A percentile compares a stretch with the other conserved stretches of the same genome.
phyloP scores from a whole-genome alignment of 2,329 filamentous ascomycete genomes.

The Dothideomycetes sp. region DNA sequence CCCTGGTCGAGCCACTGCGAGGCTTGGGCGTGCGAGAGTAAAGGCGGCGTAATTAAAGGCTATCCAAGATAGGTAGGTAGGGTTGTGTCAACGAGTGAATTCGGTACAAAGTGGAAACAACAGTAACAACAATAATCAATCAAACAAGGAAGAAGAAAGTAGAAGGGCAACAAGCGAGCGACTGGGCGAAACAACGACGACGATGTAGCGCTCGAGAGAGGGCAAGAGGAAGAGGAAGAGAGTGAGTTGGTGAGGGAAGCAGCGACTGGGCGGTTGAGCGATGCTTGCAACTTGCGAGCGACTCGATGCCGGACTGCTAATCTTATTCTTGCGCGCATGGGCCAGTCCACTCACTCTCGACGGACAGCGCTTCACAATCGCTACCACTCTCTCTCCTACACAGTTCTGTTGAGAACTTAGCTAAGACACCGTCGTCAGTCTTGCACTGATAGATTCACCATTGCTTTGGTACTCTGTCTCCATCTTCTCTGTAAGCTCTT shows the following conservation, averaged over 20 bases:
- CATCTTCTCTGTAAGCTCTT: too few species aligned
- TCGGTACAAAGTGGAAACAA: too few species aligned
- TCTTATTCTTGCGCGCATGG: slow-evolving; percentile 3
- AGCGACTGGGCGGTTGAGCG: slow-evolving; percentile 9
- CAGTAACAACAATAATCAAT: too few species aligned
- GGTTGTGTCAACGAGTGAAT: slow-evolving; percentile 5
- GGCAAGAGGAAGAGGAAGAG: slow-evolving; percentile 7
- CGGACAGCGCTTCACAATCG: slow-evolving; percentile 6
- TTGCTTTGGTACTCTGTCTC: too few species aligned
- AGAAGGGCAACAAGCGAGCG: slow-evolving; percentile 10
- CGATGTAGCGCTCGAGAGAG: slow-evolving; percentile 7
- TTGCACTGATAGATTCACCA: too few species aligned
- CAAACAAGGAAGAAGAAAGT: slow-evolving; percentile 8
- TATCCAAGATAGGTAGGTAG: too few species aligned
- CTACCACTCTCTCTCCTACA: too few species aligned
- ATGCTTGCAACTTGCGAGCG: too few species aligned
- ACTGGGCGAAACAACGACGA: slow-evolving; percentile 1
- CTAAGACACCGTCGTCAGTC: too few species aligned
- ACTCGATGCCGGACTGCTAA: slow-evolving; percentile 7
- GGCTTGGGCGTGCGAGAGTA: neutral
- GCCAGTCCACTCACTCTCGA: neutral
- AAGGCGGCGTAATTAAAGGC: slow-evolving; percentile 6
- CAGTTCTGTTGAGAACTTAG: too few species aligned
- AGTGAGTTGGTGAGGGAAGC: neutral
- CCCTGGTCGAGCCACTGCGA: neutral